phyloP scores from a whole-genome alignment of 257 asterid genomes.

The Solanum sitiens region DNA sequence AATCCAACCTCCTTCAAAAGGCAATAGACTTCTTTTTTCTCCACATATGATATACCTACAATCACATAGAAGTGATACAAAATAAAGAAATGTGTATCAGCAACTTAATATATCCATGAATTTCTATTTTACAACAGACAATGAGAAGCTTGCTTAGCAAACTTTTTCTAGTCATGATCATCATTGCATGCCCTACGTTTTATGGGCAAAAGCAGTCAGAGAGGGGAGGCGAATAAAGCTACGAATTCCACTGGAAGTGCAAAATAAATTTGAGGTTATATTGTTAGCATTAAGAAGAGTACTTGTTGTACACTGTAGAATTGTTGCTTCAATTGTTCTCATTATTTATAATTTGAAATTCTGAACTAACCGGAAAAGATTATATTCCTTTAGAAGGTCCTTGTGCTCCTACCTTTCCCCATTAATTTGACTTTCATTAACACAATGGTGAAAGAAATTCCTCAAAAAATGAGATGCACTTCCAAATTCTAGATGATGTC shows the following conservation, averaged over 20 bases:
- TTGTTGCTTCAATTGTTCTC: not conserved
- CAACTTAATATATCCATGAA: not conserved
- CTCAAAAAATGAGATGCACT: not conserved
- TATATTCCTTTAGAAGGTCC: not conserved
- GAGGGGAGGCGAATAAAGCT: not conserved
- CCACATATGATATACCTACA: no score
- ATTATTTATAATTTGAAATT: not conserved
- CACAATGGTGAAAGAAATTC: not conserved
- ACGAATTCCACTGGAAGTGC: not conserved
- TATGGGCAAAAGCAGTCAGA: not conserved
- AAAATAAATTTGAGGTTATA: not conserved
- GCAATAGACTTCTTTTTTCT: no score
- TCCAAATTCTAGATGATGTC: not conserved
- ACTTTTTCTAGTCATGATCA: not conserved
- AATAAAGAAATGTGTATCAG: not conserved
- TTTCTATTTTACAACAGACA: not conserved
- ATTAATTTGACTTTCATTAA: not conserved
- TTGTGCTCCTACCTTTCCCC: not conserved
- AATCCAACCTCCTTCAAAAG: no score
- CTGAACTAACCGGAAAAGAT: not conserved
- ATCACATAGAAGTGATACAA: not conserved
- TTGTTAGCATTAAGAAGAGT: not conserved
- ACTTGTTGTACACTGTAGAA: not conserved
- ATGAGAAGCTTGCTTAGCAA: not conserved
- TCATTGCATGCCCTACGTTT: not conserved